These are phyloP conservation scores for Nicotiana sylvestris DNA, from an alignment of 257 asterid species.

Conservation along the genomic window DNA sequence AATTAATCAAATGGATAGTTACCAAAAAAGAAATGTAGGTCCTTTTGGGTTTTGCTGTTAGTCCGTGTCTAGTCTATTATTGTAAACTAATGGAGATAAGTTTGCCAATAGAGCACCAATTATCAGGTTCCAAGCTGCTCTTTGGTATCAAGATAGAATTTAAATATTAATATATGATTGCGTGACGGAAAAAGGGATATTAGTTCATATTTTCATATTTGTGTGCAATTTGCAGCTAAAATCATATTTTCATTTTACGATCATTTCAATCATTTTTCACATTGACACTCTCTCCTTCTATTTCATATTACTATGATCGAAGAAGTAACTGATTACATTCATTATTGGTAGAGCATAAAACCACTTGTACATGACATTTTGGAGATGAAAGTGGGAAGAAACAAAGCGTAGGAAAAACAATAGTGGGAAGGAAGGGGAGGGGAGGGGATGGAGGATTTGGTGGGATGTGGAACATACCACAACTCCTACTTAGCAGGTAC, in stretches of 20 bases:
- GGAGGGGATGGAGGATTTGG: not conserved
- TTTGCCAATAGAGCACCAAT: not conserved
- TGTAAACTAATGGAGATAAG: not conserved
- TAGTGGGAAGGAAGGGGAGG: not conserved
- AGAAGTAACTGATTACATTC: not conserved
- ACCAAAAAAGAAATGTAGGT: not conserved
- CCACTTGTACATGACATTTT: not conserved
- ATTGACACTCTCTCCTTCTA: not conserved
- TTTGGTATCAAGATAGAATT: not conserved
- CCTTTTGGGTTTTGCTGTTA: not conserved
- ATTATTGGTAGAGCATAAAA: not conserved
- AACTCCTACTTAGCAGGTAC: not conserved
- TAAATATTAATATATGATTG: not conserved
- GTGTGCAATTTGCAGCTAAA: not conserved
- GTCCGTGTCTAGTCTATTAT: not conserved
- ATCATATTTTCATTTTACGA: not conserved
- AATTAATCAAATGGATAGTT: too few species aligned
- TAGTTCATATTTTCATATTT: not conserved
- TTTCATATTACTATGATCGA: not conserved
- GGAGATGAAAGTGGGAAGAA: slow-evolving; percentile 7
- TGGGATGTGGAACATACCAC: not conserved
- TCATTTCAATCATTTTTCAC: not conserved
- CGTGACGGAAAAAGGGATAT: not conserved
- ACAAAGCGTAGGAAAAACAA: not conserved
- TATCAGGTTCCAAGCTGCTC: not conserved